Base-by-base conservation (phyloP, 2,329 filamentous ascomycete species). In the Hypomyces rosellus region DNA sequence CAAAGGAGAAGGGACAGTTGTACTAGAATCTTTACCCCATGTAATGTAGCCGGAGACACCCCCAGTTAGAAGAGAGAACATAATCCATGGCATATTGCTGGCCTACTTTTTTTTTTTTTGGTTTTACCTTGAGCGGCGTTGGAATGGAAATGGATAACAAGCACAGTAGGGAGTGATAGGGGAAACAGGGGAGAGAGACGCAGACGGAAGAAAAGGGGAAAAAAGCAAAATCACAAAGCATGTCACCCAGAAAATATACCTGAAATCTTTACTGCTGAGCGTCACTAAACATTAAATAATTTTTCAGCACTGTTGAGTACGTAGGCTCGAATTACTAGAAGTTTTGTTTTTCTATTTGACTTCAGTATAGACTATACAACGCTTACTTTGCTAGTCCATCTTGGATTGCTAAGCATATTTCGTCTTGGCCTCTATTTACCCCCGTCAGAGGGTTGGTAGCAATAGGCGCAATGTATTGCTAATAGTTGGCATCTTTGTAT, bases 221-320 rank as follows among this genome's bases (percentile, higher is more conserved):
- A n/a, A 42, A 22, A 45, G 25, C 30, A 39, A 44, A 49, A 49
- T 44, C 34, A 42, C 41, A 43, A 43, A 36, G 34, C 45, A 14
- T 13, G 40, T 42, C 25, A 30, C 25, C 9, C 9, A 38, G 16
- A 38, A 38, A 38, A 38, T 38, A 38, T 38, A 38, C 36, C 9
- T 38, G 36, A 38, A 38, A 38, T 38, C 16, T 38, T 11, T 30
- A 30, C 36, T 38, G 14, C 14, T n/a, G 6, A 38, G 14, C 13
- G 16, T n/a, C 36, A n/a, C 36, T 13, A 7, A 16, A 38, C 36
- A 38, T 38, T 14, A 16, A 5, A n/a, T n/a, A 7, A 4, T 5
- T 20, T 5, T 20, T 20, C 20, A 20, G 2, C 25, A 5, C 2
- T 30, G 25, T 30, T 30, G 9, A 30, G 25, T 6, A 8, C 6